phyloP scores from a whole-genome alignment of 2,329 filamentous ascomycete genomes.

The Lojkania enalia region DNA sequence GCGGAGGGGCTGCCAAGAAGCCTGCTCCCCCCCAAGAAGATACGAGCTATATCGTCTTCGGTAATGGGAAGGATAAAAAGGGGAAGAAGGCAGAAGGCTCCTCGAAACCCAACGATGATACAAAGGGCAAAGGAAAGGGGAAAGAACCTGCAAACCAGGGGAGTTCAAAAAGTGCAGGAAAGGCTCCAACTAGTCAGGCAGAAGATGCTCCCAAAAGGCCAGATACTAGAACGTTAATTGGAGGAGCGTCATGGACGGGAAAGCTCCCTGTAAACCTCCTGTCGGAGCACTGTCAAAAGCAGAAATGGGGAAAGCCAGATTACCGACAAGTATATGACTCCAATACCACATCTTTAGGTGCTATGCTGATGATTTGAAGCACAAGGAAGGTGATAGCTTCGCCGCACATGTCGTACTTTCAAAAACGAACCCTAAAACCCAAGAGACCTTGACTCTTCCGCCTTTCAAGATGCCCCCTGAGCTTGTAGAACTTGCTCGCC shows the following conservation, averaged over 20 bases:
- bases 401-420: constrained; percentile 81
- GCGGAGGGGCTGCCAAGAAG: constrained; percentile 47
- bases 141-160: constrained; percentile 20
- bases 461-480: constrained; percentile 79
- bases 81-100: constrained; percentile 37
- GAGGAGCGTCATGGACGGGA: constrained; percentile 94
- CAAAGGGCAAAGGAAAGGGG: constrained; percentile 30
- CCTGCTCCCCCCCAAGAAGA: constrained; percentile 50
- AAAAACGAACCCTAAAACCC: constrained; percentile 76
- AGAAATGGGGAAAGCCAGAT: constrained; percentile 92
- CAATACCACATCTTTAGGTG: background rate
- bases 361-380: constrained; percentile 40
- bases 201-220: constrained; percentile 60
- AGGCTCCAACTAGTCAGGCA: constrained; percentile 22
- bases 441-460: constrained; percentile 72
- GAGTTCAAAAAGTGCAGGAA: constrained; percentile 40
- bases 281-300: constrained; percentile 92
- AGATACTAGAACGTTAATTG: constrained; percentile 76
- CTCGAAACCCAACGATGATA: constrained; percentile 1
- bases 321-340: constrained; percentile 70
- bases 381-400: constrained; percentile 74
- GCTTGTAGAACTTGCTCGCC: constrained; percentile 74
- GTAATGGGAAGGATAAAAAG: constrained; percentile 50
- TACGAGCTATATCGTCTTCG: constrained; percentile 55
- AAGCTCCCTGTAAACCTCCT: constrained; percentile 94